Evolutionary conservation across 1,139 yeast species (phyloP).

Genomic region (Suhomyces guaymorum): DNA sequence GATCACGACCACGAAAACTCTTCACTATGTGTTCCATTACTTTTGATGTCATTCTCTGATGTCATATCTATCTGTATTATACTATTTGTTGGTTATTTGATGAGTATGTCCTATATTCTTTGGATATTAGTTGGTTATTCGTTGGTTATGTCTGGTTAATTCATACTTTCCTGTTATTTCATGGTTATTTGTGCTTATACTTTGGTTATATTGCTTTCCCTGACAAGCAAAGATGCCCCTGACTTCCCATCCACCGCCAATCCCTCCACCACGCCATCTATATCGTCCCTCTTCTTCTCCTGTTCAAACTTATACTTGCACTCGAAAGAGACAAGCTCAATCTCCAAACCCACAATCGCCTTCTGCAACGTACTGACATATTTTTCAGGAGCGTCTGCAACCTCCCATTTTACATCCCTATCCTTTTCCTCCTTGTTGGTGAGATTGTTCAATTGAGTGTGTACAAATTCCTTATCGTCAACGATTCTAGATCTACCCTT

Average conservation of each 20-base stretch:
- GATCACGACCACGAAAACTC: no score
- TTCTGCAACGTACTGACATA: constrained; percentile 49
- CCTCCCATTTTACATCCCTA: constrained; percentile 50
- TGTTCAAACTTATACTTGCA: constrained; percentile 68
- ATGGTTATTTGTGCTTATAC: neutral
- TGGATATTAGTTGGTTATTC: no score
- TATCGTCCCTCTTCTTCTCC: constrained; percentile 43
- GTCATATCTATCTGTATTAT: no score
- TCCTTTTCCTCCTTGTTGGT: constrained; percentile 51
- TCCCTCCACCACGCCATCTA: constrained; percentile 56
- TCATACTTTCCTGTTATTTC: no score
- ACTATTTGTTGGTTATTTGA: no score
- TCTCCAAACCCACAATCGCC: constrained; percentile 61
- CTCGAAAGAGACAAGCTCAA: constrained; percentile 51
- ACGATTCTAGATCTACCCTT: constrained; percentile 54
- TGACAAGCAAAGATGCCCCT: constrained; percentile 13
- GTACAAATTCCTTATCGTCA: constrained; percentile 49
- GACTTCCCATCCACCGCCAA: constrained; percentile 28
- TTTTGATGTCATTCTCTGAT: no score
- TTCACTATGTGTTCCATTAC: no score
- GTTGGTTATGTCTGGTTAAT: no score
- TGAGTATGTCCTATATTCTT: neutral
- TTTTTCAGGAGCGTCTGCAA: constrained; percentile 58
- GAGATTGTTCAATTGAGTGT: constrained; percentile 46
- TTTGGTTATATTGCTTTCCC: constrained; percentile 7